These are phyloP conservation scores for Cupressus sempervirens DNA, from an alignment of 75 land plant species.

Conservation along the genomic window DNA sequence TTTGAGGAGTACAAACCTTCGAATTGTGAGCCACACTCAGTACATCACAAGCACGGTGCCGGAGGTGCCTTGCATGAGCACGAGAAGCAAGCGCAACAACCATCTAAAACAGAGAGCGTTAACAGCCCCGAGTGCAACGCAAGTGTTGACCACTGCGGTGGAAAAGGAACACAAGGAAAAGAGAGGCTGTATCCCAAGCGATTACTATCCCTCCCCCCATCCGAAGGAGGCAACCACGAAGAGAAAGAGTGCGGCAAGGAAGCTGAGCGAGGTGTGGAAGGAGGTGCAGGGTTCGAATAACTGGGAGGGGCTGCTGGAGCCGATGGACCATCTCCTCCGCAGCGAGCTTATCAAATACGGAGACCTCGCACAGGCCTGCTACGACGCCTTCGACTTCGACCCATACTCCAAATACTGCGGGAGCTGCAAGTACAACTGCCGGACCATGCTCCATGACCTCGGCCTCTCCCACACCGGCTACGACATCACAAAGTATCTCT, in stretches of 20 bases:
- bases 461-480: conserved; percentile 32
- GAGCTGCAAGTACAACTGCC: conserved; percentile 35
- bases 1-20: background rate
- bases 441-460: conserved; percentile 25
- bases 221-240: background rate
- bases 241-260: background rate
- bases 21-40: background rate
- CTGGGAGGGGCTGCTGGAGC: conserved; percentile 52
- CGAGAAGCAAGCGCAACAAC: background rate
- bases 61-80: too few relatives aligned
- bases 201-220: too few relatives aligned
- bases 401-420: conserved; percentile 37
- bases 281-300: conserved; percentile 41
- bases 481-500: conserved; percentile 39
- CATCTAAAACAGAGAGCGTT: background rate
- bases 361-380: conserved; percentile 52
- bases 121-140: too few relatives aligned
- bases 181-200: too few relatives aligned
- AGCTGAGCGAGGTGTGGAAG: conserved; percentile 3
- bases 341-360: conserved; percentile 62
- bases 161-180: too few relatives aligned
- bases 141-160: too few relatives aligned
- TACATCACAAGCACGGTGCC: too few relatives aligned
- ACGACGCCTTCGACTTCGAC: conserved; percentile 62
- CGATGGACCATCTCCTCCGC: conserved; percentile 37